phyloP scores from a whole-genome alignment of 164 flowering plant genomes.

The Platanus orientalis region DNA sequence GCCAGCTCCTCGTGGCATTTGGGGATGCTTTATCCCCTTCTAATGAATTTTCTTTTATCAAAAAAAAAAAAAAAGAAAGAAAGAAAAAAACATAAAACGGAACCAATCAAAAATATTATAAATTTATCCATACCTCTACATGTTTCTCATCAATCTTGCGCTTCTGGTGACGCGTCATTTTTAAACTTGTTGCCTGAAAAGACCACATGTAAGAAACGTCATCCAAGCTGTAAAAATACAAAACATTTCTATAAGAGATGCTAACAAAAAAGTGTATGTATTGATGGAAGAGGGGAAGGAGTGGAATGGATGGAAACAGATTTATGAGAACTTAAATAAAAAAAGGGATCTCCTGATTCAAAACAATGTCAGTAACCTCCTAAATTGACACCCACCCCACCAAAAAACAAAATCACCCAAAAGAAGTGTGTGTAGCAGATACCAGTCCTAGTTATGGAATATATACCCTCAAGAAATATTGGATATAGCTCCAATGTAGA shows the following conservation, averaged over 20 bases:
- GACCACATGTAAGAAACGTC: conserved; percentile 17
- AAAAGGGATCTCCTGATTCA: background rate
- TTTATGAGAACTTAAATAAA: background rate
- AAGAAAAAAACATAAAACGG: background rate
- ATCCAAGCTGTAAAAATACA: conserved; percentile 16
- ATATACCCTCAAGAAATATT: too few species aligned
- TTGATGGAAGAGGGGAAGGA: background rate
- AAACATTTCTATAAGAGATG: conserved; percentile 6
- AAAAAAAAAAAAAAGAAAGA: background rate
- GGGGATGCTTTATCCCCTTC: too few species aligned
- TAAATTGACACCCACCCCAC: too few species aligned
- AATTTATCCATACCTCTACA: conserved; percentile 70
- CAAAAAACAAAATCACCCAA: too few species aligned
- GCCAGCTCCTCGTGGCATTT: too few species aligned
- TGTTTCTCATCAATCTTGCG: conserved; percentile 98
- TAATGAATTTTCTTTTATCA: too few species aligned
- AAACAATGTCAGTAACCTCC: too few species aligned
- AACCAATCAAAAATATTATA: background rate
- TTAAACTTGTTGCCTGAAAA: conserved; percentile 83
- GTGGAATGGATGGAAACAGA: conserved; percentile 1
- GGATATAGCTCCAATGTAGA: background rate
- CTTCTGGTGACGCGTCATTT: conserved; percentile 98
- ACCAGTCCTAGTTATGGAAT: too few species aligned
- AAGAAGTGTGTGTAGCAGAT: too few species aligned
- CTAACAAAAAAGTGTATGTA: background rate